Conservation (phyloP, 768 basidiomycete genomes). For the Russula foetens region DNA sequence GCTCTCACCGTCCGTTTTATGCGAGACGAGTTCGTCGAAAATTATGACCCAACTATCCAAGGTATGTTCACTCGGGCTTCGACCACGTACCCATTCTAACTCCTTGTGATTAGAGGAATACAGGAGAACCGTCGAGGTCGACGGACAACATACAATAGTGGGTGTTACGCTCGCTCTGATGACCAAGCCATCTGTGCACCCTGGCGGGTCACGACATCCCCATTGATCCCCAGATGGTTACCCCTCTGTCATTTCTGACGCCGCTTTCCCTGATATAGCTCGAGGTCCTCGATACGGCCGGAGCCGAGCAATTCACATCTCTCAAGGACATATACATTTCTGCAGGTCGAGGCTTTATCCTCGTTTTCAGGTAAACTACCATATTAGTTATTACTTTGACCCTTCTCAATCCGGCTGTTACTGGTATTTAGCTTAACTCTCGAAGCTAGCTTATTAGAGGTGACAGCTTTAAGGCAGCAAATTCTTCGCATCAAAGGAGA, state of each 20-base stretch:
- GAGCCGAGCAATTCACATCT: slow-evolving; percentile 78
- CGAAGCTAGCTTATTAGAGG: slow-evolving; percentile 71
- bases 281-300: slow-evolving; percentile 77
- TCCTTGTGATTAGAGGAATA: slow-evolving; percentile 51
- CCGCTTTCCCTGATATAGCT: slow-evolving; percentile 36
- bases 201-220: background rate
- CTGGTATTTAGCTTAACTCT: slow-evolving; percentile 54
- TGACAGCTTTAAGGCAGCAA: slow-evolving; percentile 72
- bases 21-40: slow-evolving; percentile 61
- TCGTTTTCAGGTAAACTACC: slow-evolving; percentile 61
- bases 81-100: background rate
- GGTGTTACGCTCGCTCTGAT: slow-evolving; percentile 23
- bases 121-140: slow-evolving; percentile 53
- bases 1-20: slow-evolving; percentile 78
- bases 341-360: slow-evolving; percentile 70
- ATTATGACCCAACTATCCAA: slow-evolving; percentile 82
- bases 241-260: background rate
- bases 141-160: slow-evolving; percentile 56
- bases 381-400: background rate
- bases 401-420: background rate
- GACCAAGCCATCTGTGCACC: background rate
- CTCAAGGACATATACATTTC: slow-evolving; percentile 79
- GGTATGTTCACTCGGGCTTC: slow-evolving; percentile 33
- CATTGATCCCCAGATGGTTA: background rate
- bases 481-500: slow-evolving; percentile 74